A percentile compares a stretch with the other conserved stretches of the same genome.
Evolutionary conservation across 805 yeast genomes (phyloP).

Genomic region (Sungouiozyma ichnusensis): DNA sequence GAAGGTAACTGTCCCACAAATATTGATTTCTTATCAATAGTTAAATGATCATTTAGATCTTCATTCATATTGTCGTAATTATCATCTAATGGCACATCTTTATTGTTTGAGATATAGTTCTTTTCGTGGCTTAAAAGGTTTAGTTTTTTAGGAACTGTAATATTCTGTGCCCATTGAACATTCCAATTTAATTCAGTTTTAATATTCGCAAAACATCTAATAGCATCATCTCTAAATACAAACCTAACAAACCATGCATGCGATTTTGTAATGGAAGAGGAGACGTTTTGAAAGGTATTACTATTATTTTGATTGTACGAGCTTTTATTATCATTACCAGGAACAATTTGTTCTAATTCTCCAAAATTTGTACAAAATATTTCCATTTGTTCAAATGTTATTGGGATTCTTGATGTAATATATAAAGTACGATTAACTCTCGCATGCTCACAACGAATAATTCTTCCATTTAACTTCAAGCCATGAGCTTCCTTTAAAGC

Average conservation of each 20-base stretch:
- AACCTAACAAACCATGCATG: conserved; percentile 67
- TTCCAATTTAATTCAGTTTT: conserved; percentile 44
- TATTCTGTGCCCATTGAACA: conserved; percentile 82
- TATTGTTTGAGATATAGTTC: conserved; percentile 2
- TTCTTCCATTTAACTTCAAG: conserved; percentile 58
- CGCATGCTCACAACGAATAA: conserved; percentile 82
- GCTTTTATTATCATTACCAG: conserved; percentile 25
- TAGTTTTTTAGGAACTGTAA: conserved; percentile 40
- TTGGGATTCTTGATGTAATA: conserved; percentile 30
- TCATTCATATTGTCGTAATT: conserved; percentile 3
- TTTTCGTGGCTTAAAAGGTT: conserved; percentile 14
- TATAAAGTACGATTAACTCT: conserved; percentile 81
- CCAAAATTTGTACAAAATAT: conserved; percentile 46
- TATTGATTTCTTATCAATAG: conserved; percentile 61
- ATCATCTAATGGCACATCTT: conserved; percentile 1
- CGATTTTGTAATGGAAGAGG: conserved; percentile 15
- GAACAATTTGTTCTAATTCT: conserved; percentile 59
- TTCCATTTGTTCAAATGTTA: conserved; percentile 29
- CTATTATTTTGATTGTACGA: neutral
- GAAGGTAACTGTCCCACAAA: conserved; percentile 66
- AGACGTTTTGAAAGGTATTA: conserved; percentile 4
- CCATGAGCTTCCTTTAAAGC: conserved; percentile 67
- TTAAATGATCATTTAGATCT: conserved; percentile 12
- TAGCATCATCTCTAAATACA: conserved; percentile 79
- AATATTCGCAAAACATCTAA: conserved; percentile 66